Evolutionary conservation across 2,329 filamentous ascomycete genomes (phyloP).

Genomic region (Aspergillus piperis): DNA sequence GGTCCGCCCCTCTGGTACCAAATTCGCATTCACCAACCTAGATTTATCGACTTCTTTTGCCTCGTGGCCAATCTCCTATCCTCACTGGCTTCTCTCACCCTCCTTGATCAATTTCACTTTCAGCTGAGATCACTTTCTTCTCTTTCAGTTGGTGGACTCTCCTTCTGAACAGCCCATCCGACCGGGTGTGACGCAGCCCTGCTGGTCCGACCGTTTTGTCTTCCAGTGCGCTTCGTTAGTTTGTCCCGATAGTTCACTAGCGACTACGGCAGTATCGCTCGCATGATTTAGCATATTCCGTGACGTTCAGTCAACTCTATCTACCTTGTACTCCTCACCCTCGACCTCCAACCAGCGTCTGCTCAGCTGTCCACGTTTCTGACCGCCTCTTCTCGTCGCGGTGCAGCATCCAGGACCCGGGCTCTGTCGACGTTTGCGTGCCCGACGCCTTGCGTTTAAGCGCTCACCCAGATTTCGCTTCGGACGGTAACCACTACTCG

Average conservation of each 20-base stretch:
- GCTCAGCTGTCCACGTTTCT: slow-evolving; percentile 9
- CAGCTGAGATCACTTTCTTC: background rate
- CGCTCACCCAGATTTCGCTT: slow-evolving; percentile 5
- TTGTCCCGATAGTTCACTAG: slow-evolving; percentile 5
- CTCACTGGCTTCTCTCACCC: background rate
- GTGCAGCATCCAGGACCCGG: slow-evolving; percentile 11
- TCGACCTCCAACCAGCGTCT: slow-evolving; percentile 3
- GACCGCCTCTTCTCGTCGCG: slow-evolving; percentile 21
- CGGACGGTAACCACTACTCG: background rate
- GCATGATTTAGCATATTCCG: slow-evolving; percentile 19
- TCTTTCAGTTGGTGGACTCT: background rate
- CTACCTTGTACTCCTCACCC: background rate
- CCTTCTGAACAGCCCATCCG: background rate
- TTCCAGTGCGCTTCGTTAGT: slow-evolving; percentile 7
- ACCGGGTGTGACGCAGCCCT: slow-evolving; percentile 6
- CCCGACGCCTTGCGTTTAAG: slow-evolving; percentile 26
- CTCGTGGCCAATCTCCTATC: background rate
- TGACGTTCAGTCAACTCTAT: slow-evolving; percentile 5
- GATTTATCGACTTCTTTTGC: background rate
- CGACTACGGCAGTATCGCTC: slow-evolving; percentile 12
- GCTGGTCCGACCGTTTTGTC: slow-evolving; percentile 13
- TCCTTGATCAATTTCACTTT: background rate
- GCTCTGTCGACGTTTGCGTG: slow-evolving; percentile 21
- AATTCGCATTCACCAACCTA: background rate
- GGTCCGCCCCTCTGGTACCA: slow-evolving; percentile 3